Evolutionary conservation across 345 rosid species (phyloP), one percentile per base, ranked within the genome.

Genomic region (Pelargonium nanum): DNA sequence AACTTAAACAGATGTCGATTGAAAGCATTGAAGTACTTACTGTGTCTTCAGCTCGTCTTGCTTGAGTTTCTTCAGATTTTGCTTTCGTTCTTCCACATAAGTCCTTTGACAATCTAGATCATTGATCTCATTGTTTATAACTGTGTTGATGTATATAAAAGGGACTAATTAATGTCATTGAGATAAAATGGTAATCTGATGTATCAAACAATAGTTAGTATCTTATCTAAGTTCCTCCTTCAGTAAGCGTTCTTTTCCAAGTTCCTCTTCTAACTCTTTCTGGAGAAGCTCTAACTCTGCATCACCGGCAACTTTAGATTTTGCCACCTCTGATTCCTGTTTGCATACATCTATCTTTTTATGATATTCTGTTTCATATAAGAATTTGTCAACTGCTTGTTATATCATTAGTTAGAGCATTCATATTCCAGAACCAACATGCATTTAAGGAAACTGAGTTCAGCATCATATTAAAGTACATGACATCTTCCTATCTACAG

Each of bases 301-400:
- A 65, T 45, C 80, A 4, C 62, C 59, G 19, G 72, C 63, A 55
- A 70, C 68, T 63, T 79, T 80, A 10, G 65, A 64, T 64, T 54
- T 75, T 1, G 86, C 85, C 73, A 74, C 83, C 74, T 78, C 89
- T 1, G 77, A 71, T 75, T 85, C 78, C 82, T 74, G 73, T 78
- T 73, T 80, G 68, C 87, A 85, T 60, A 56, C 82, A 56, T 75
- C 69, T 12, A 81, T 61, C 69, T 70, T 80, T 61, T 58, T 70
- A 76, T 78, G 65, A 75, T 75, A 78, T 34, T 77, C 93, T 86
- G 77, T 65, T 8, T 56, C 51, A 55, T 19, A 30, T 0, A 56
- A 22, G 10, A 66, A 40, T 26, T 25, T 12, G 24, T 28, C 54
- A 63, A 60, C 55, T 2, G 20, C 60, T 56, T 19, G 16, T 19